These are phyloP conservation scores for Tylopilus sp. DNA, from an alignment of 1,284 basidiomycete genomes.

Conservation along the genomic window DNA sequence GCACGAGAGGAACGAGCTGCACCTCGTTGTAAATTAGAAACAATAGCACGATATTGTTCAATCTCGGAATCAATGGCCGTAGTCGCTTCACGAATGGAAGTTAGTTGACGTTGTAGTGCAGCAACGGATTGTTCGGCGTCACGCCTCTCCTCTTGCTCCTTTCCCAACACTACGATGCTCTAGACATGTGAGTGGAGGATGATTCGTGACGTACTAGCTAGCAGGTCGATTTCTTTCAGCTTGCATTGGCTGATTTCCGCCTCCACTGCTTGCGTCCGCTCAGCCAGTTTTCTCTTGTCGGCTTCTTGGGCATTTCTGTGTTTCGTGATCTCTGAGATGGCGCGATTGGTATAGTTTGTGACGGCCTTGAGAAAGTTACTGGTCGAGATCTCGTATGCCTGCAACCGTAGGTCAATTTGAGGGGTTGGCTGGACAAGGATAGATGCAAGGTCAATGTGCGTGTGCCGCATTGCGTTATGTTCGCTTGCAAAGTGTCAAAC, in stretches of 20 bases:
- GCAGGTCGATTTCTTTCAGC: conserved; percentile 64
- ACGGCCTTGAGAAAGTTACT: conserved; percentile 67
- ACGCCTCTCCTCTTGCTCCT: conserved; percentile 65
- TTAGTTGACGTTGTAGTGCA: conserved; percentile 58
- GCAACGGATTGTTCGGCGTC: conserved; percentile 61
- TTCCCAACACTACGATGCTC: conserved; percentile 49
- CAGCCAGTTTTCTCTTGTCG: conserved; percentile 56
- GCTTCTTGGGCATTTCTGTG: conserved; percentile 49
- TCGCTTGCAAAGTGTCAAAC: neutral
- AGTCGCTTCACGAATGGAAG: conserved; percentile 54
- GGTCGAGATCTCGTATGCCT: conserved; percentile 59
- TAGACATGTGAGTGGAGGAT: neutral
- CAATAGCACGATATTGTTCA: conserved; percentile 57
- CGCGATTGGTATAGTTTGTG: conserved; percentile 60
- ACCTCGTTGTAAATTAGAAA: conserved; percentile 61
- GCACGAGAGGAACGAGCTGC: conserved; percentile 4
- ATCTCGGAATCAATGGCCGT: conserved; percentile 60
- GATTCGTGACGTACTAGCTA: conserved; percentile 47
- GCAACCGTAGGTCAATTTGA: conserved; percentile 58
- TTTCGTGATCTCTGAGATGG: conserved; percentile 58
- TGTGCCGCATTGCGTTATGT: conserved; percentile 42
- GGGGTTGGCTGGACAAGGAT: conserved; percentile 54
- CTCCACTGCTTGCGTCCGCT: conserved; percentile 55
- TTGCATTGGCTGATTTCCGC: conserved; percentile 67
- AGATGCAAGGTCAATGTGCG: conserved; percentile 58